Conservation (phyloP, 306 rosid genomes). For the Astragalus membranaceus region DNA sequence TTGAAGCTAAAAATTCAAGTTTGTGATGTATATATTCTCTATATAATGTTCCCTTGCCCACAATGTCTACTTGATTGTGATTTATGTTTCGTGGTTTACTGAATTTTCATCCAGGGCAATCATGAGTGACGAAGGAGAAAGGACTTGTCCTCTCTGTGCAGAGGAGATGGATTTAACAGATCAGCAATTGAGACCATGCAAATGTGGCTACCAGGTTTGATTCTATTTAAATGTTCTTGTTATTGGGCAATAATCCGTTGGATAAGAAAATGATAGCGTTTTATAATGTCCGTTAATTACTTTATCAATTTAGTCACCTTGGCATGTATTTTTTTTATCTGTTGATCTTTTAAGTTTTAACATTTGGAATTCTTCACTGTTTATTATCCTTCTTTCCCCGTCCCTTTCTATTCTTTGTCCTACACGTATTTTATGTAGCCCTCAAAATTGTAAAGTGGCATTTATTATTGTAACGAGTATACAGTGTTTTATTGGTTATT, state of each 20-base stretch:
- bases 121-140: slow-evolving; percentile 98
- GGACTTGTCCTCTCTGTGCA: slow-evolving; percentile 95
- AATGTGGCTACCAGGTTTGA: slow-evolving; percentile 84
- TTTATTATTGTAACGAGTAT: neutral
- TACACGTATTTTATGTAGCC: neutral
- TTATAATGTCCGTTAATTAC: neutral
- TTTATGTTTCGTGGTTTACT: neutral
- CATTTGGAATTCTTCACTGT: neutral
- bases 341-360: neutral
- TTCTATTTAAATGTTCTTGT: neutral
- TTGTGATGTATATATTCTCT: neutral
- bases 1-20: neutral
- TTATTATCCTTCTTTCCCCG: neutral
- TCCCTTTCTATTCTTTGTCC: neutral
- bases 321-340: neutral
- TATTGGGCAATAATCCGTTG: neutral
- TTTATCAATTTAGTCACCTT: neutral
- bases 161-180: slow-evolving; percentile 99
- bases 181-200: slow-evolving; percentile 98
- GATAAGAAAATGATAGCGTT: neutral
- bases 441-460: neutral
- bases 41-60: neutral
- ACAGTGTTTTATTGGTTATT: neutral
- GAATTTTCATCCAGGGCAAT: slow-evolving; percentile 31
- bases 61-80: neutral